Conservation (phyloP, 352 stramenopile genomes). For the Phytophthora citrophthora region DNA sequence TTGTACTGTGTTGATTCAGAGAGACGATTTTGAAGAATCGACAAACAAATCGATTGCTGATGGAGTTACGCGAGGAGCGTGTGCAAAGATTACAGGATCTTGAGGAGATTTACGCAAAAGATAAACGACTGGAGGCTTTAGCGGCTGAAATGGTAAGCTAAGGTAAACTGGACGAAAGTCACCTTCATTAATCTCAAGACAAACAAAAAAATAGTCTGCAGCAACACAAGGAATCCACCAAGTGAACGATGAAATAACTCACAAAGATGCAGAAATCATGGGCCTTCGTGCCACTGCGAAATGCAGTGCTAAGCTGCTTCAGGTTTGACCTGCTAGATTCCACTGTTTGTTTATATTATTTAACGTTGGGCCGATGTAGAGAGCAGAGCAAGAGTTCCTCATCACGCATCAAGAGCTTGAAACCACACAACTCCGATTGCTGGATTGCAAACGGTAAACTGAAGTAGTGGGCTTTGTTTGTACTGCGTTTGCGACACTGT, state of each 20-base stretch:
- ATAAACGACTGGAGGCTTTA: slow-evolving; percentile 73
- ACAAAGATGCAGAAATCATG: slow-evolving; percentile 75
- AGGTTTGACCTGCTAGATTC: slow-evolving; percentile 35
- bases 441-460: slow-evolving; percentile 69
- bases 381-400: slow-evolving; percentile 78
- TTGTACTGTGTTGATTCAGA: slow-evolving; percentile 26
- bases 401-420: slow-evolving; percentile 71
- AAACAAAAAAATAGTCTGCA: slow-evolving; percentile 6
- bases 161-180: no score
- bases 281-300: slow-evolving; percentile 67
- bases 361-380: slow-evolving; percentile 28
- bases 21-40: slow-evolving; percentile 78
- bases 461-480: background rate
- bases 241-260: slow-evolving; percentile 62
- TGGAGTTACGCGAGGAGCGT: slow-evolving; percentile 78
- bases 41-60: slow-evolving; percentile 67
- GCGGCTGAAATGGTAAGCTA: slow-evolving; percentile 49
- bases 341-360: background rate
- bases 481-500: background rate
- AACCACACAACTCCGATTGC: slow-evolving; percentile 66
- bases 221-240: slow-evolving; percentile 50
- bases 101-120: slow-evolving; percentile 83
- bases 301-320: slow-evolving; percentile 75
- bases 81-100: slow-evolving; percentile 80
- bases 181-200: no score